Base-by-base conservation (phyloP, 1,139 yeast genomes). In the Pichia sp. region DNA sequence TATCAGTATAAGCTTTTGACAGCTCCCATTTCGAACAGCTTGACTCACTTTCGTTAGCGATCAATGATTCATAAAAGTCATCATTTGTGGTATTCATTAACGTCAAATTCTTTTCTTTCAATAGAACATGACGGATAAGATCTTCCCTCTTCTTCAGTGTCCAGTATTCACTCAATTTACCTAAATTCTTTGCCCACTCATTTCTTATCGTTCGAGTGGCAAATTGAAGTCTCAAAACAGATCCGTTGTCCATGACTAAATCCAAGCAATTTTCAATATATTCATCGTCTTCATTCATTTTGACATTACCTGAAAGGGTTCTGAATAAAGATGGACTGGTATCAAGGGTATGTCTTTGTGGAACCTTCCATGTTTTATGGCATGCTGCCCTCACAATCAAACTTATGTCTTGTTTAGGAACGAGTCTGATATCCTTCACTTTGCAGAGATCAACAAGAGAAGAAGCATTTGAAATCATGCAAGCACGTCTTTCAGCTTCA, bases 401-500 rank as follows among this genome's bases (percentile, higher is more conserved):
- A 1, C 67, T 64, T 2, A 76, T 57, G 0, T 68, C 59, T 1
- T 64, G 57, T 6, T 64, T 52, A 0, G 74, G 66, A 10, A 64
- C 64, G 3, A 68, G 64, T 10, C 65, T 56, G 1, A 81, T 70
- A 0, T 66, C 68, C 2, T 64, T 68, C 4, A 87, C 75, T 19
- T 75, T 73, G 19, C 78, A 67, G 50, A 90, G 61, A 62, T 88
- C 88, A 5, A 90, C 64, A 28, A 85, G 70, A 0, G 84, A 83
- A 31, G 79, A 78, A 0, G 96, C 78, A 48, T 78, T 78, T 1
- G 79, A 67, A 2, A 87, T 66, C 54, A 79, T 78, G 28, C 75
- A 73, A 0, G 82, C 70, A 49, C 85, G 74, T 52, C 96, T 73
- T 56, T 83, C 83, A 49, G 78, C 77, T 57, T 88, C 95, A 41